These are phyloP conservation scores for Chalciporus chontae DNA, from an alignment of 768 basidiomycete species.

Conservation along the genomic window DNA sequence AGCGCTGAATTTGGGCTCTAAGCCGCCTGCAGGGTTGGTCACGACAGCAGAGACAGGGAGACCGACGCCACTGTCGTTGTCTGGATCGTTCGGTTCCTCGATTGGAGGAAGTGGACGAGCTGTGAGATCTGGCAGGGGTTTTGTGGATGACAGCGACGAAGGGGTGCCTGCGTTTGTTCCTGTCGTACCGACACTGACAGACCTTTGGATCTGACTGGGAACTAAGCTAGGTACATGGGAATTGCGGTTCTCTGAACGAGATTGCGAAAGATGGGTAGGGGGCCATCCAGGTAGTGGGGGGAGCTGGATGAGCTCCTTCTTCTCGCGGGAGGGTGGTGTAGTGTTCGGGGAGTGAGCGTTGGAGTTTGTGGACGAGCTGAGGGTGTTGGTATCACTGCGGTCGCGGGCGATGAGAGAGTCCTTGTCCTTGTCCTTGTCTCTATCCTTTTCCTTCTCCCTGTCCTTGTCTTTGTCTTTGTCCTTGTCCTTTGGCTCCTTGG, in stretches of 20 bases:
- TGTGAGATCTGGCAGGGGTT: constrained; percentile 71
- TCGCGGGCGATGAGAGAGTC: constrained; percentile 27
- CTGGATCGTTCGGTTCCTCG: constrained; percentile 36
- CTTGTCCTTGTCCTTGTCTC: constrained; percentile 29
- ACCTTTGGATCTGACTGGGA: constrained; percentile 28
- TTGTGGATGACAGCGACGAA: constrained; percentile 49
- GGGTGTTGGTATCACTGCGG: constrained; percentile 32
- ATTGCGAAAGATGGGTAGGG: constrained; percentile 35
- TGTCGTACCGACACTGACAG: constrained; percentile 26
- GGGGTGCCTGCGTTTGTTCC: constrained; percentile 40
- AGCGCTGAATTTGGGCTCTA: constrained; percentile 27
- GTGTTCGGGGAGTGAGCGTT: constrained; percentile 21
- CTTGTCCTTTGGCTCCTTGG: constrained; percentile 54
- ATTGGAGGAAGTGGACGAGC: constrained; percentile 47
- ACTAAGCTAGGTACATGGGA: constrained; percentile 11
- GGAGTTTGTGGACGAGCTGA: constrained; percentile 26
- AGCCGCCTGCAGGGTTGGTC: constrained; percentile 17
- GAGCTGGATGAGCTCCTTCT: constrained; percentile 45
- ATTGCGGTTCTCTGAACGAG: constrained; percentile 21
- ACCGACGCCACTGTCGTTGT: constrained; percentile 36
- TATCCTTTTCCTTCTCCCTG: constrained; percentile 29
- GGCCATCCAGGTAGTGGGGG: constrained; percentile 72
- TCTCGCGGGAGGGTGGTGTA: constrained; percentile 46
- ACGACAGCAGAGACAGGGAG: constrained; percentile 33
- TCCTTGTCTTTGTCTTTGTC: constrained; percentile 54